Evolutionary conservation across 1,284 basidiomycete species (phyloP), one percentile per base, ranked within the genome.

Genomic region (Quambalaria eucalypti): DNA sequence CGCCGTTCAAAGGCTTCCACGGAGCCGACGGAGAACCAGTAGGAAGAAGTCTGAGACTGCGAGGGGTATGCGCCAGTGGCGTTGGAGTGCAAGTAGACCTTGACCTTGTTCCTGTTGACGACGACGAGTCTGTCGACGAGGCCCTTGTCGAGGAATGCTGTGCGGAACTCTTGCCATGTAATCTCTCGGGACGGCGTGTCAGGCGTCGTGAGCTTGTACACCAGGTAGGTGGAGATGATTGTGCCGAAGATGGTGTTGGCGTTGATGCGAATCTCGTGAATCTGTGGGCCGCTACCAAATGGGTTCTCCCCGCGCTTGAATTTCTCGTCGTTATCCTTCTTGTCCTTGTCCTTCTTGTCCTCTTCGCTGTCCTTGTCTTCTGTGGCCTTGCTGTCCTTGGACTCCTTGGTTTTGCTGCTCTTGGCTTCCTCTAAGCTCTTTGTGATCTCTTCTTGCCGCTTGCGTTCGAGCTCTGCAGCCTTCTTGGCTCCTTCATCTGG

Each of bases 101-200:
- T 87, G 54, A 97, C 93, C 73, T 84, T 87, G 61, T 84, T 84
- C 36, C 90, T 84, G 77, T 98, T 98, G 71, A 97, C 84, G 57
- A 99, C 95, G 51, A 85, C 84, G 55, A 99, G 84, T 71, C 87
- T 91, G 67, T 96, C 91, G 28, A 99, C 95, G 52, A 97, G 84
- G 39, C 91, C 93, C 77, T 93, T 92, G 77, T 95, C 88, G 50
- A 97, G 85, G 79, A 96, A 88, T 21, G 87, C 87, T 50, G 89
- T 92, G 58, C 91, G 85, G 81, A 97, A 97, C 77, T 96, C 92
- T 78, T 96, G 92, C 91, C 92, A 97, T 62, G 92, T 96, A 65
- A 97, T 95, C 78, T 97, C 92, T 61, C 87, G 84, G 4, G 87
- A 83, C 19, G 62, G 61, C 5, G 65, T 54, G 46, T 80, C 80